Conservation (phyloP, 2,329 filamentous ascomycete species). For the Emericellopsis atlantica region DNA sequence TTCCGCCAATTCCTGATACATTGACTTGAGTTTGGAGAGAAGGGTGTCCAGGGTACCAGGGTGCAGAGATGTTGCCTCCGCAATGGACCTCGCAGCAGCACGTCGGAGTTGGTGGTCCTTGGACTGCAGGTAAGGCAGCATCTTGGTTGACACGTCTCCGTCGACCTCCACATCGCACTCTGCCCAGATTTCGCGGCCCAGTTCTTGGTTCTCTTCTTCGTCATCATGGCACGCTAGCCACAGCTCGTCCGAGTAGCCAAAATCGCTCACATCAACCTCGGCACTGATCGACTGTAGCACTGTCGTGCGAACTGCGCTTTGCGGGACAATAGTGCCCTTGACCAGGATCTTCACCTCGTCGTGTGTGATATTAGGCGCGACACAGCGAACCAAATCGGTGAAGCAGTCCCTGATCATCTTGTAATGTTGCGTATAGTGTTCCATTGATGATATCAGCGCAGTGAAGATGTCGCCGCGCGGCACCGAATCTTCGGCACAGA, state of each 20-base stretch:
- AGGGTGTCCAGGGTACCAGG: constrained; percentile 47
- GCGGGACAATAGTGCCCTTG: constrained; percentile 64
- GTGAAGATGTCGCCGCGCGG: constrained; percentile 64
- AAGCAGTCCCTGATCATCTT: constrained; percentile 91
- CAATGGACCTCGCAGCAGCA: constrained; percentile 70
- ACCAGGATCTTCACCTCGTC: constrained; percentile 67
- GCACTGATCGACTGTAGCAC: constrained; percentile 82
- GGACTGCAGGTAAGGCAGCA: constrained; percentile 69
- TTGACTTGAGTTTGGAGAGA: constrained; percentile 51
- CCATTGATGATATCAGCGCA: constrained; percentile 69
- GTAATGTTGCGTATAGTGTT: constrained; percentile 83
- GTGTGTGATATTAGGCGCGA: constrained; percentile 66
- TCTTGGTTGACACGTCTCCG: constrained; percentile 49
- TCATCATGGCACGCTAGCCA: constrained; percentile 93
- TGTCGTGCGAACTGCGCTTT: constrained; percentile 69
- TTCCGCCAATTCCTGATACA: constrained; percentile 70
- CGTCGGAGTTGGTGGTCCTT: constrained; percentile 71
- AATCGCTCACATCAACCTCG: constrained; percentile 82
- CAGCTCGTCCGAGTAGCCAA: constrained; percentile 77
- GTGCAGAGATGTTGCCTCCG: constrained; percentile 55
- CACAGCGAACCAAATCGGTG: constrained; percentile 69
- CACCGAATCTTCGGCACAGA: constrained; percentile 61
- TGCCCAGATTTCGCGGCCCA: constrained; percentile 86
- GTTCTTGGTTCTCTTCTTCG: constrained; percentile 70
- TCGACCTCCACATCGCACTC: constrained; percentile 71